Evolutionary conservation across 331 rosid species (phyloP), one percentile per base, ranked within the genome.

Genomic region (Malus hybrid): DNA sequence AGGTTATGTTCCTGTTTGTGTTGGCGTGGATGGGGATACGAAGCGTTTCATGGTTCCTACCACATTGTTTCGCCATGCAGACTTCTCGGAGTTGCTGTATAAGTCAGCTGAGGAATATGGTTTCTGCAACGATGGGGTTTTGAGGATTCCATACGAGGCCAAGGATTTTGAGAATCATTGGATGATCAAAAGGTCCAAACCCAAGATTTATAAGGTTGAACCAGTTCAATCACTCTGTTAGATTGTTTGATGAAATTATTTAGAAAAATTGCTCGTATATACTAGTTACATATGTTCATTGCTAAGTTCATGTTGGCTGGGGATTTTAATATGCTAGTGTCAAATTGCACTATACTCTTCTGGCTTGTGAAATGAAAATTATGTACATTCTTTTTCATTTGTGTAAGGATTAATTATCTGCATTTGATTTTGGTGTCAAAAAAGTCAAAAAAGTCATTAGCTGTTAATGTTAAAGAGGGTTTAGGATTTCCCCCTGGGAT

Each of bases 1-100:
- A 65, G 90, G 90, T 36, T 83, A 80, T 76, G 83, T 86, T 61
- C 87, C 89, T 15, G 69, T 88, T 27, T 83, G 76, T 73, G 93
- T 88, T n/a, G 90, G 89, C 1, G 69, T 77, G 68, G 74, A 80
- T 36, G 82, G 82, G 4, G 85, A 83, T 9, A 65, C 64, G 0
- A 70, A 44, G 72, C 24, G 76, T 31, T 86, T 85, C 44, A 75
- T 89, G 81, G 80, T 86, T 81, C 85, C 65, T 7, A 78, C 54
- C 0, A 77, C 36, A 24, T 22, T 34, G 67, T 69, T 87, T 44
- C 70, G 76, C 32, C 83, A 83, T 75, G 86, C 69, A 6, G 76
- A 81, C 60, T 89, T 89, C 67, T 52, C 72, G 13, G 87, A 85
- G 73, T 14, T 88, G 70, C 76, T 88, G 10, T 39, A 48, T 27